phyloP scores from a whole-genome alignment of 2,329 filamentous ascomycete species.

The Aciculosporium take region DNA sequence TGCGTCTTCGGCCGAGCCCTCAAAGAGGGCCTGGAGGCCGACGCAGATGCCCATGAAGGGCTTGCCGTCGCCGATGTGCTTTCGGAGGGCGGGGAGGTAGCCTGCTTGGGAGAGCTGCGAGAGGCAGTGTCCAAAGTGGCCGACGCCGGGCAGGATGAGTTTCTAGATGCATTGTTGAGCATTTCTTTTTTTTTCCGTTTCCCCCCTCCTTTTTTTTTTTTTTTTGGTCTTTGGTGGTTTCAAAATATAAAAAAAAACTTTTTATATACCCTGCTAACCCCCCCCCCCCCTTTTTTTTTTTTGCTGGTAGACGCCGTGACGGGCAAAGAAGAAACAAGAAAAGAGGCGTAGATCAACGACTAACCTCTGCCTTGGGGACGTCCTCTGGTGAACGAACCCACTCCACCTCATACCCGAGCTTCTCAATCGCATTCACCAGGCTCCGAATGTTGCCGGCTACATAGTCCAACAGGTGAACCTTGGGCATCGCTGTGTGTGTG shows the following conservation, averaged over 20 bases:
- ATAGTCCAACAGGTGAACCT: constrained; percentile 69
- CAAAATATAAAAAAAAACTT: no score
- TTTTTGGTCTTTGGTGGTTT: no score
- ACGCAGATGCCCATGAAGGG: constrained; percentile 98
- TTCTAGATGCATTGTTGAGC: constrained; percentile 36
- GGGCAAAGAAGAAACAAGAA: not conserved
- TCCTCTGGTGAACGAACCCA: constrained; percentile 82
- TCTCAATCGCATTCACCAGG: constrained; percentile 94
- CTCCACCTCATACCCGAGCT: constrained; percentile 81
- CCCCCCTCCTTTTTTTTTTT: no score
- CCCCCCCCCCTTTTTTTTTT: not conserved
- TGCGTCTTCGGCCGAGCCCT: constrained; percentile 68
- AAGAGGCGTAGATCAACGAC: constrained; percentile 5
- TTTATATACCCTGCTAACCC: no score
- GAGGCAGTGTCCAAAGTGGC: constrained; percentile 94
- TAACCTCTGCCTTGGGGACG: constrained; percentile 68
- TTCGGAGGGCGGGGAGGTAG: constrained; percentile 67
- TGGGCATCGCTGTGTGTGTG: no score
- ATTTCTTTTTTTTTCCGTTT: not conserved
- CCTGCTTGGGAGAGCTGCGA: constrained; percentile 68
- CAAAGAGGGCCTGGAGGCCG: constrained; percentile 79
- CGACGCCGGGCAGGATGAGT: constrained; percentile 90
- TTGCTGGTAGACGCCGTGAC: no score
- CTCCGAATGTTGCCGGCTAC: constrained; percentile 94
- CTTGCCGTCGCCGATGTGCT: constrained; percentile 80